Conservation (phyloP, 495 filamentous ascomycete species). For the Hypoxylon perforatum region DNA sequence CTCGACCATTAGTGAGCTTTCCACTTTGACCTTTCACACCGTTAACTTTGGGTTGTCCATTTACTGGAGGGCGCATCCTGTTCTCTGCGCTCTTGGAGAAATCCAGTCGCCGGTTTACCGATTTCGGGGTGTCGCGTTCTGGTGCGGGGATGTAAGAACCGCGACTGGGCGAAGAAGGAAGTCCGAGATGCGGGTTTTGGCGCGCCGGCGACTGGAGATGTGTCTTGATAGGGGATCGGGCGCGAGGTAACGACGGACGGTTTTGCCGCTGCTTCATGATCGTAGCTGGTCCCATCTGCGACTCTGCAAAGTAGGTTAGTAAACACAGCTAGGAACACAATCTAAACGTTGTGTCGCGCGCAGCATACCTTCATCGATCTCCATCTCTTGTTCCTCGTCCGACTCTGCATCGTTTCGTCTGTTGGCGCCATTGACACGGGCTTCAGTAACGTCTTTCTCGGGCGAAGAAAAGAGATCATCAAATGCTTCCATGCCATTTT, state of each 20-base stretch:
- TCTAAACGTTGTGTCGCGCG: not conserved
- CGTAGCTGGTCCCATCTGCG: slow-evolving; percentile 47
- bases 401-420: slow-evolving; percentile 22
- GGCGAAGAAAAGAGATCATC: slow-evolving; percentile 91
- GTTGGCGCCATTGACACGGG: slow-evolving; percentile 40
- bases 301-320: slow-evolving; percentile 36
- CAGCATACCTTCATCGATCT: slow-evolving; percentile 47
- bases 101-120: slow-evolving; percentile 55
- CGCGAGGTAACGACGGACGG: slow-evolving; percentile 54
- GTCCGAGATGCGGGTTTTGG: slow-evolving; percentile 57
- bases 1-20: slow-evolving; percentile 27
- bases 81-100: slow-evolving; percentile 46
- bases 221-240: slow-evolving; percentile 66
- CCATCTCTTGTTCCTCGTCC: slow-evolving; percentile 50
- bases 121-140: slow-evolving; percentile 32
- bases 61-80: slow-evolving; percentile 26
- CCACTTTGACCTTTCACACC: slow-evolving; percentile 20
- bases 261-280: slow-evolving; percentile 40
- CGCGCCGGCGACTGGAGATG: slow-evolving; percentile 66
- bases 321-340: not conserved
- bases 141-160: slow-evolving; percentile 42
- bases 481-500: slow-evolving; percentile 88
- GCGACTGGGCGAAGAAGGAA: slow-evolving; percentile 54
- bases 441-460: slow-evolving; percentile 62
- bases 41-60: slow-evolving; percentile 41